phyloP scores from a whole-genome alignment of 805 yeast species.

The Brettanomyces anomalus region DNA sequence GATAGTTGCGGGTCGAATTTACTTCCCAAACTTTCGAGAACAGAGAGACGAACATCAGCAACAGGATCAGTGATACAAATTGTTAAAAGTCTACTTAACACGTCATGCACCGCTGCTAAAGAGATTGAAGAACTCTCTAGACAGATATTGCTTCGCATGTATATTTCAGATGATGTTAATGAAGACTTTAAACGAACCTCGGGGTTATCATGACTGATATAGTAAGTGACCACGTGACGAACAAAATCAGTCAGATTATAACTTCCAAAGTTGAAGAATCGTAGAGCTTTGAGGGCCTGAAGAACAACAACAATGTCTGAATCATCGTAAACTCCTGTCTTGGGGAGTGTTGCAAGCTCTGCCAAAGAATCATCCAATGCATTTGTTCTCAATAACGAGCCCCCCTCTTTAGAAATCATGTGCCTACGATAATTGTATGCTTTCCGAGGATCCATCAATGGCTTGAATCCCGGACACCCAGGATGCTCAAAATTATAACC shows the following conservation, averaged over 20 bases:
- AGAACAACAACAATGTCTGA: slow-evolving; percentile 40
- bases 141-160: slow-evolving; percentile 74
- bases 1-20: slow-evolving; percentile 86
- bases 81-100: slow-evolving; percentile 69
- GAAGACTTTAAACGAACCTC: slow-evolving; percentile 81
- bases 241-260: slow-evolving; percentile 83
- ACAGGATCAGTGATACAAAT: slow-evolving; percentile 84
- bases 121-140: slow-evolving; percentile 76
- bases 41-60: slow-evolving; percentile 77
- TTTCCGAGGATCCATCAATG: slow-evolving; percentile 47
- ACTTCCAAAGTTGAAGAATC: slow-evolving; percentile 63
- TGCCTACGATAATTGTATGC: slow-evolving; percentile 75
- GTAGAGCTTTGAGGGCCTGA: slow-evolving; percentile 72
- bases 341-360: slow-evolving; percentile 13
- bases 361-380: slow-evolving; percentile 13
- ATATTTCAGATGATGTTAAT: slow-evolving; percentile 69
- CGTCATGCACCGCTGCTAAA: slow-evolving; percentile 73
- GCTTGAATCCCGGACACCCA: slow-evolving; percentile 67
- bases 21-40: slow-evolving; percentile 61
- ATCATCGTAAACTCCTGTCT: slow-evolving; percentile 19
- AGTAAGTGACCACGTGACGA: slow-evolving; percentile 71
- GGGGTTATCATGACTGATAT: slow-evolving; percentile 72
- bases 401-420: slow-evolving; percentile 64
- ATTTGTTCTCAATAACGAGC: slow-evolving; percentile 14
- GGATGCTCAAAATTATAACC: slow-evolving; percentile 79